Base-by-base conservation (phyloP, 2,329 filamentous ascomycete species). In the Fusarium tanahbumbuense region DNA sequence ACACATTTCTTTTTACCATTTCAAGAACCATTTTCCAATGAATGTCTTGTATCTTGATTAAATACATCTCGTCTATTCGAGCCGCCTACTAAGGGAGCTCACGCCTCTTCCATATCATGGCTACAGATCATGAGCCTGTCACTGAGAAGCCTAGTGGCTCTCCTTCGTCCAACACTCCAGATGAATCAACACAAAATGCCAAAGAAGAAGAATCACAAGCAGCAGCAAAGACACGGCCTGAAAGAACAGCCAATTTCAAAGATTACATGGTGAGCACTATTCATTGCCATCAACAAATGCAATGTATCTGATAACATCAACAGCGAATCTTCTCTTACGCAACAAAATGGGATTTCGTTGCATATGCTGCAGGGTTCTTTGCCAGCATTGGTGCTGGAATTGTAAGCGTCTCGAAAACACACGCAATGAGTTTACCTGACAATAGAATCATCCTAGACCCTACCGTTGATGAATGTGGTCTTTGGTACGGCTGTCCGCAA, bases 391-490 rank as follows among this genome's bases (percentile, higher is more conserved):
- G 83, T 23, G 82, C 85, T 3, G 87, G 87, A 58, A 76, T 84
- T 25, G 62, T 65, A 37, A 47, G 62, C 46, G 4, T 20, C 20
- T 22, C n/a, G 1, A 27, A 27, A 25, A 47, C 18, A 18, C 22
- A 1, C 16, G 4, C 16, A 23, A 16, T 25, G 8, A 40, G 9
- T 28, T 30, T 8, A 12, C 3, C 10, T 25, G 13, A 28, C 25
- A 53, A 5, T 59, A 27, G 64, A 30, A 10, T 25, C 16, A 22
- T 27, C 40, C 27, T 28, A 65, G 46, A 89, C 87, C 2, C 76
- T 89, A 48, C 88, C 88, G 0, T 71, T 90, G 49, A 87, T 89
- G 83, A 89, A 88, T 59, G 82, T 89, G 15, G 80, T 88, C 16
- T 88, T 89, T 74, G 87, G 86, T 83, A 78, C 73, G 76, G 9